Evolutionary conservation across 2,329 filamentous ascomycete species (phyloP), one percentile per base, ranked within the genome.

Genomic region (Pseudogymnoascus sp.): DNA sequence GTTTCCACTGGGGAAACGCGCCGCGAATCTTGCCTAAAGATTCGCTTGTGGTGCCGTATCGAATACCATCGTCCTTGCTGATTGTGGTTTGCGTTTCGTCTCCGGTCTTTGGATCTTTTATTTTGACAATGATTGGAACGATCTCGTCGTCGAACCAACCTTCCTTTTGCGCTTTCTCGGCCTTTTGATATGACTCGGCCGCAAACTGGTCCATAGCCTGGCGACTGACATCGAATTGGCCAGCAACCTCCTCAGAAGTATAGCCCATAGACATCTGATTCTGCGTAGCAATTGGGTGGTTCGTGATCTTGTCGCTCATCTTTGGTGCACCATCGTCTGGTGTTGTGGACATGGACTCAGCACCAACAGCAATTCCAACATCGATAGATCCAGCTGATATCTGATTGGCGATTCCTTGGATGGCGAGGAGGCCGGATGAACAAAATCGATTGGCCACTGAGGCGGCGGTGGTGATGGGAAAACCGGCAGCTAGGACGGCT

Each of bases 211-310:
- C 93, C 76, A 97, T 92, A 60, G 82, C 78, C 9, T 81, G 76
- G 65, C 93, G 87, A 60, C 77, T 72, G 71, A 97, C 84, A 63
- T 81, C 79, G 71, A 88, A 86, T 72, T 91, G 90, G 75, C 90
- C 88, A 67, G 93, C 93, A 89, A 97, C 96, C 70, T 92, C 77
- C 78, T 97, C 93, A 37, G 90, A 95, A 60, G 97, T 81, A 18
- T 91, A 84, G 69, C 93, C 93, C 93, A 97, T 97, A 72, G 91
- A 87, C 14, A 97, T 91, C 79, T 94, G 94, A 85, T 93, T 97
- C 82, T 96, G 94, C 69, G 88, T 88, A 22, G 91, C 83, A 72
- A 93, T 86, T 65, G 84, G 80, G 79, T 91, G 82, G 70, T 77
- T 82, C 71, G 94, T 89, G 66, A 97, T 85, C 62, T 89, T 82